Evolutionary conservation across 2,329 filamentous ascomycete genomes (phyloP).

Genomic region (Ophiostoma ips): DNA sequence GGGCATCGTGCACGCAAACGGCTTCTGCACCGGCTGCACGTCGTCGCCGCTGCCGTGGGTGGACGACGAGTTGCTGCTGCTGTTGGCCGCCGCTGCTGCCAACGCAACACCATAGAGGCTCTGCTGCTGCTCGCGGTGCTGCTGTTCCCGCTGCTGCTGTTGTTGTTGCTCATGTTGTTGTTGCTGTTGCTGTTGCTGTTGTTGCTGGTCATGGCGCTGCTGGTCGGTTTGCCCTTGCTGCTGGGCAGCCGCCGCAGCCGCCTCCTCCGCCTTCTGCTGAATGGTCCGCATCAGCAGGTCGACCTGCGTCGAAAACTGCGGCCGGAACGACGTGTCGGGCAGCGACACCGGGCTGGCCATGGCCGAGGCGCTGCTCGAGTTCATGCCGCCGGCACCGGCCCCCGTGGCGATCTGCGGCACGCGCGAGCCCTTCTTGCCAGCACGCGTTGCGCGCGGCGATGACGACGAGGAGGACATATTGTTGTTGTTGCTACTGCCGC

Average conservation of each 20-base stretch:
- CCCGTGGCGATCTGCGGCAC: not conserved
- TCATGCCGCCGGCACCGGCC: not conserved
- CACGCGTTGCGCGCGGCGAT: not conserved
- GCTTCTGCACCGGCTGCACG: conserved; percentile 10
- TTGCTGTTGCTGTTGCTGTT: no score
- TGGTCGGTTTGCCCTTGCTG: conserved; percentile 3
- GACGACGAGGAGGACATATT: no score
- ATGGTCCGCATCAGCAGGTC: conserved; percentile 84
- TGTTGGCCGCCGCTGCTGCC: no score
- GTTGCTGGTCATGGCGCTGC: not conserved
- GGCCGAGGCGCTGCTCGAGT: conserved; percentile 23
- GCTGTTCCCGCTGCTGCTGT: no score
- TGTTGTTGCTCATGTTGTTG: conserved; percentile 1
- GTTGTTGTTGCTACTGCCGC: not conserved
- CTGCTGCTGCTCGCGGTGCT: no score
- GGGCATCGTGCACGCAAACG: conserved; percentile 48
- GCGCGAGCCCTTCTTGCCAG: not conserved
- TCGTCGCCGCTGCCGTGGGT: not conserved
- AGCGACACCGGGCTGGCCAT: not conserved
- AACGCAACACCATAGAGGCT: no score
- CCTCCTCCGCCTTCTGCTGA: conserved; percentile 45
- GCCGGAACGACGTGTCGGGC: conserved; percentile 19
- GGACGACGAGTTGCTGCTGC: no score
- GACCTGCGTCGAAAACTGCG: conserved; percentile 63
- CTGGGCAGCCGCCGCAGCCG: conserved; percentile 13